phyloP scores from a whole-genome alignment of 306 rosid genomes.

The Vigna nakashimae region DNA sequence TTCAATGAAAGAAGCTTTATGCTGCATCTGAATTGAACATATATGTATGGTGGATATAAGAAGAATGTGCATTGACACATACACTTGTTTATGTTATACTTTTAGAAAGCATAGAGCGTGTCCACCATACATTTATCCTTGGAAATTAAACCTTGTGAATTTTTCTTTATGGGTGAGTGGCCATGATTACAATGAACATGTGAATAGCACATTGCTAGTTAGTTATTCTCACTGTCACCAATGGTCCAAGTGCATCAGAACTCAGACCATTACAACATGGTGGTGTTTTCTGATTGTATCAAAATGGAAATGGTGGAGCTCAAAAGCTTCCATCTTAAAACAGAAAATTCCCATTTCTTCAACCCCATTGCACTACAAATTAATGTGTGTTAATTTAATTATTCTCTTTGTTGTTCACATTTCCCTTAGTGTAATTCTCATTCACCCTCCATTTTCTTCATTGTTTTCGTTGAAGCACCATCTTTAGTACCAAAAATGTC shows the following conservation, averaged over 20 bases:
- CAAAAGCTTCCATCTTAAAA: slow-evolving; percentile 25
- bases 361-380: not conserved
- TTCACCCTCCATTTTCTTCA: slow-evolving; percentile 40
- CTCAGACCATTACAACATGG: not conserved
- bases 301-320: slow-evolving; percentile 27
- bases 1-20: slow-evolving; percentile 2
- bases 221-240: not conserved
- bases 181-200: slow-evolving; percentile 16
- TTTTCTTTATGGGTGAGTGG: slow-evolving; percentile 23
- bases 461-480: slow-evolving; percentile 34
- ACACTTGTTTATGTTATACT: not conserved
- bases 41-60: not conserved
- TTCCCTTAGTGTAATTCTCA: slow-evolving; percentile 29
- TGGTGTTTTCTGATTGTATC: slow-evolving; percentile 14
- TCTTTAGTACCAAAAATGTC: slow-evolving; percentile 35
- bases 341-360: slow-evolving; percentile 22
- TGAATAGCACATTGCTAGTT: slow-evolving; percentile 15
- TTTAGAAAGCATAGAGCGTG: slow-evolving; percentile 22
- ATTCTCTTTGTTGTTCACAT: slow-evolving; percentile 10
- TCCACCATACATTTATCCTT: slow-evolving; percentile 14
- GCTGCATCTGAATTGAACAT: not conserved
- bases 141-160: not conserved
- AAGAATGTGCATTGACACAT: slow-evolving; percentile 1
- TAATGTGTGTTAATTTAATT: not conserved
- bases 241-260: not conserved